phyloP scores from a whole-genome alignment of 345 rosid species.

The Alliaria petiolata region DNA sequence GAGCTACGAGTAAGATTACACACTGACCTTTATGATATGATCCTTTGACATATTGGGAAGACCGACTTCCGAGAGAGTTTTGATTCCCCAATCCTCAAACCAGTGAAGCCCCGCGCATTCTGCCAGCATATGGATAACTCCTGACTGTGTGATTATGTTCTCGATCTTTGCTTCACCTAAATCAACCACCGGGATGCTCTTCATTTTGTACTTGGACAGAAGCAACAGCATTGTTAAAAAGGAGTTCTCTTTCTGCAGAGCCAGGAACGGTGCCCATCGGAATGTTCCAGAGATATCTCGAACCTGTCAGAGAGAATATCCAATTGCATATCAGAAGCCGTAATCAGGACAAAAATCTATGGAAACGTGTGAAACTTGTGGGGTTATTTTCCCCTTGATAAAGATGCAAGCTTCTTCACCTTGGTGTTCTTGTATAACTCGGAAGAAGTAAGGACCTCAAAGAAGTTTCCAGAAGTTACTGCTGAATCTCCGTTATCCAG shows the following conservation, averaged over 20 bases:
- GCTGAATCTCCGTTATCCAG: constrained; percentile 74
- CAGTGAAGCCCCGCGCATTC: constrained; percentile 93
- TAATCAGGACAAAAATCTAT: not conserved
- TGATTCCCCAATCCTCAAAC: constrained; percentile 95
- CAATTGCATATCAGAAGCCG: constrained; percentile 8
- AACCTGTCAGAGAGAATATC: constrained; percentile 59
- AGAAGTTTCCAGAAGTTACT: constrained; percentile 83
- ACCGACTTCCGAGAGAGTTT: constrained; percentile 79
- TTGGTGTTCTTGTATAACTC: constrained; percentile 73
- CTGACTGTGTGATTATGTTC: constrained; percentile 86
- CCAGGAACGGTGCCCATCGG: constrained; percentile 99
- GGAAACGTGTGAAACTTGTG: not conserved
- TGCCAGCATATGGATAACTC: constrained; percentile 95
- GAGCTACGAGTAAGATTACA: constrained; percentile 5
- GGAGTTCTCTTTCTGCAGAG: constrained; percentile 83
- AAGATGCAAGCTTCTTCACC: constrained; percentile 42
- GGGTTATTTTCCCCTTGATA: not conserved
- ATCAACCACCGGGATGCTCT: constrained; percentile 90
- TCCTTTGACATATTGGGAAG: constrained; percentile 65
- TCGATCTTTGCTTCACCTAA: constrained; percentile 72
- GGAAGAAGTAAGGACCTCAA: constrained; percentile 78
- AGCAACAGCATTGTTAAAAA: constrained; percentile 89
- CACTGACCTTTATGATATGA: constrained; percentile 56
- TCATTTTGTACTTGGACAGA: constrained; percentile 98
- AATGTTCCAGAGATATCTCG: constrained; percentile 94